Evolutionary conservation across 1,139 yeast genomes (phyloP).

Genomic region (Suhomyces anneliseae): DNA sequence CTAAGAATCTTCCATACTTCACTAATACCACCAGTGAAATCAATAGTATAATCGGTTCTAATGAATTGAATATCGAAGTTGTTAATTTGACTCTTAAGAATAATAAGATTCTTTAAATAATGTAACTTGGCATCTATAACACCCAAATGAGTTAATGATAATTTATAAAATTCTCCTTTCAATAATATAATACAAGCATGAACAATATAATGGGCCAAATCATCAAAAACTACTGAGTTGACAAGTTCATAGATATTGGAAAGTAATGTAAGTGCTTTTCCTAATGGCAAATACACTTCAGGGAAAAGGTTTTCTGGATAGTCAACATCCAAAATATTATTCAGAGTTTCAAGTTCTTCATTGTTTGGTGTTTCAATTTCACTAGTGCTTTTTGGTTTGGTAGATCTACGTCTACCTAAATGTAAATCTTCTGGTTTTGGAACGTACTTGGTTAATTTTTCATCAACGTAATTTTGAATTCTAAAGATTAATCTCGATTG

Average conservation of each 20-base stretch:
- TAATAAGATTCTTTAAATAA: constrained; percentile 68
- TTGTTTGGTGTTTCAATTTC: neutral
- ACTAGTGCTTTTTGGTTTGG: constrained; percentile 1
- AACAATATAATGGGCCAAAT: constrained; percentile 82
- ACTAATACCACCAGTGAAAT: constrained; percentile 70
- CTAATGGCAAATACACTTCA: constrained; percentile 72
- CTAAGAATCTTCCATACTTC: constrained; percentile 53
- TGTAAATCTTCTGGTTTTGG: constrained; percentile 64
- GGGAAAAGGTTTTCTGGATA: constrained; percentile 43
- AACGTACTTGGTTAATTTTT: constrained; percentile 62
- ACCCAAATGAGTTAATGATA: constrained; percentile 38
- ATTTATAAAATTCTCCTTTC: constrained; percentile 52
- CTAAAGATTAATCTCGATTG: constrained; percentile 80
- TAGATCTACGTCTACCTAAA: constrained; percentile 8
- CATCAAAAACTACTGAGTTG: constrained; percentile 78
- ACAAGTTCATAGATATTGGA: constrained; percentile 80
- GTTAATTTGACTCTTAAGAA: constrained; percentile 68
- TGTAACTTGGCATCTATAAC: constrained; percentile 63
- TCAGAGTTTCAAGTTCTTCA: neutral
- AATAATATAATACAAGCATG: constrained; percentile 68
- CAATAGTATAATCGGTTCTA: constrained; percentile 71
- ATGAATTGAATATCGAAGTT: constrained; percentile 80
- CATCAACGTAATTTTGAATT: constrained; percentile 70
- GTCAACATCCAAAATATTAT: constrained; percentile 31
- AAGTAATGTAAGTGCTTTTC: constrained; percentile 66